Conservation (phyloP, 2,329 filamentous ascomycete genomes). For the Byssochlamys sp. region DNA sequence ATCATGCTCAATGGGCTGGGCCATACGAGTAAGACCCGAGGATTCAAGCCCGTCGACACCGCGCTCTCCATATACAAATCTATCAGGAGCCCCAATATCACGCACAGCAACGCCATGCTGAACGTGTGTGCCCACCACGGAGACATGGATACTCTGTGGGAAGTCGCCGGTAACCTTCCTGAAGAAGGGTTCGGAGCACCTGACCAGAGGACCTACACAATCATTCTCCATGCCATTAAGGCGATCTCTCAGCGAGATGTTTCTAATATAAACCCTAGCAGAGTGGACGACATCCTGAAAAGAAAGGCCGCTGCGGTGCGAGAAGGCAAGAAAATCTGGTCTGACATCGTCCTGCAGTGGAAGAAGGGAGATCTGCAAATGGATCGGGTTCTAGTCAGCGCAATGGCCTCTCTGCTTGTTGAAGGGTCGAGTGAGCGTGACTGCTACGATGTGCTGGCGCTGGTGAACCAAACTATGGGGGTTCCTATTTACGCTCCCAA, state of each 20-base stretch:
- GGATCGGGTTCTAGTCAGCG: constrained; percentile 68
- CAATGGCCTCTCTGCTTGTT: constrained; percentile 72
- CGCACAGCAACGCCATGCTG: constrained; percentile 82
- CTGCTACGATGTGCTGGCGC: constrained; percentile 60
- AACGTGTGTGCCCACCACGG: constrained; percentile 64
- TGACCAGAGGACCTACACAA: constrained; percentile 67
- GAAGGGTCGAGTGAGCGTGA: constrained; percentile 52
- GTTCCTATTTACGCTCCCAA: constrained; percentile 43
- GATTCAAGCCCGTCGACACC: constrained; percentile 53
- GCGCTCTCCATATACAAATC: constrained; percentile 69
- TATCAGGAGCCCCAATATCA: constrained; percentile 58
- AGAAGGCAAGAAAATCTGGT: constrained; percentile 68
- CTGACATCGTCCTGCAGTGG: constrained; percentile 70
- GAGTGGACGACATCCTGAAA: constrained; percentile 17
- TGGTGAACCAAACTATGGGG: constrained; percentile 74
- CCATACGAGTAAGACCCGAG: constrained; percentile 34
- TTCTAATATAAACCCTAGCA: constrained; percentile 20
- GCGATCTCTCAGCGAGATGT: constrained; percentile 30
- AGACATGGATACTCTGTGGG: constrained; percentile 73
- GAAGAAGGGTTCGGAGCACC: constrained; percentile 53
- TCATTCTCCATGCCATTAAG: constrained; percentile 68
- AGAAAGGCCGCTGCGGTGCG: constrained; percentile 40
- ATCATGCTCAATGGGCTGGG: constrained; percentile 70
- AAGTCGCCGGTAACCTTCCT: constrained; percentile 62
- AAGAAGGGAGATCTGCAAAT: constrained; percentile 57